Percentiles rank a stretch among this genome's conserved stretches.
Conservation (phyloP, 768 basidiomycete species). For the Dendrothele bispora region DNA sequence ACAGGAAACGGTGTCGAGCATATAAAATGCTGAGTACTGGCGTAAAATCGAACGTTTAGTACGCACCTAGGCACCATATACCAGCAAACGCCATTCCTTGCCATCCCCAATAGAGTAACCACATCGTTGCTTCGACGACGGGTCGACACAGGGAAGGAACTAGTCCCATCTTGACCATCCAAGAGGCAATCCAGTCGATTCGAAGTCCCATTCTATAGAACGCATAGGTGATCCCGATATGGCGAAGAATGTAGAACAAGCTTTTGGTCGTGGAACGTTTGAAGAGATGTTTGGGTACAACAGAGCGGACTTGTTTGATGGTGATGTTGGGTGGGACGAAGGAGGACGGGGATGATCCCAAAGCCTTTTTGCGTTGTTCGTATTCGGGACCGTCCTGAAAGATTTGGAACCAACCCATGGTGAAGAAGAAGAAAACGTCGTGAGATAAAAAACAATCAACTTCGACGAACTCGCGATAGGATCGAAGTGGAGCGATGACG, state of each 20-base stretch:
- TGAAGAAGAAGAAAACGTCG: too few species aligned
- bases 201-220: constrained; percentile 40
- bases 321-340: constrained; percentile 41
- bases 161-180: not conserved
- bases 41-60: too few species aligned
- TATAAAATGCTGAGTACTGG: too few species aligned
- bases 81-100: constrained; percentile 47
- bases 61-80: constrained; percentile 44
- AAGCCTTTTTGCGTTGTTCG: constrained; percentile 37
- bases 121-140: constrained; percentile 29
- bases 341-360: too few species aligned
- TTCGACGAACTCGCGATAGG: too few species aligned
- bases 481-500: too few species aligned
- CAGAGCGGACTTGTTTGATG: constrained; percentile 45
- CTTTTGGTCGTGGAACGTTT: constrained; percentile 43
- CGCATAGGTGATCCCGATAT: constrained; percentile 36
- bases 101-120: constrained; percentile 51
- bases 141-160: constrained; percentile 4
- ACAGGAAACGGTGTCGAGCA: too few species aligned
- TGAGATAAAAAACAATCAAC: too few species aligned
- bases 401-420: constrained; percentile 41
- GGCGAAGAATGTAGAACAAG: constrained; percentile 41
- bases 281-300: constrained; percentile 48
- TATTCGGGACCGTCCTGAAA: constrained; percentile 52
- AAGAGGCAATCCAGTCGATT: constrained; percentile 24